These are phyloP conservation scores for Somion occarium DNA, from an alignment of 1,284 basidiomycete genomes.

Conservation along the genomic window DNA sequence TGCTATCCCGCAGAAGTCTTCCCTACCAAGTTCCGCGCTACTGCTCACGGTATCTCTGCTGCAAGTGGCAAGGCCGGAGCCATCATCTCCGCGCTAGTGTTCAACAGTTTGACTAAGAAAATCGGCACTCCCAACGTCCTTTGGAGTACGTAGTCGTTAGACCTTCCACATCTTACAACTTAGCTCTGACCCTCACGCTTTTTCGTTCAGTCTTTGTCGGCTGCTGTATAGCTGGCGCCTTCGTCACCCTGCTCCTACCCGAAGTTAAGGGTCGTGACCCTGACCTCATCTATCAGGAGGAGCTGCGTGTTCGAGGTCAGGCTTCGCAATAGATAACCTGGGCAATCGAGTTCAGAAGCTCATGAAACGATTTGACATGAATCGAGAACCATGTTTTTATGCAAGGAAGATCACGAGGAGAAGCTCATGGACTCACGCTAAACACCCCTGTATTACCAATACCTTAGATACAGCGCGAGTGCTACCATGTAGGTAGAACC, in stretches of 20 bases:
- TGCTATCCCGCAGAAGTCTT: conserved; percentile 61
- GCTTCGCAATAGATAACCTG: too few species aligned
- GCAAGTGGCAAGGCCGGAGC: conserved; percentile 78
- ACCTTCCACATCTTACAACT: too few species aligned
- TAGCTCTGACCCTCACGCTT: conserved; percentile 21
- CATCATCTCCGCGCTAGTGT: conserved; percentile 75
- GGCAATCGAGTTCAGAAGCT: too few species aligned
- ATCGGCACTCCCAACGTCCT: conserved; percentile 60
- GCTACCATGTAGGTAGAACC: too few species aligned
- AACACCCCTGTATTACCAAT: too few species aligned
- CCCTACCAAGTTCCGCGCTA: conserved; percentile 79
- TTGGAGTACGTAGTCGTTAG: conserved; percentile 68
- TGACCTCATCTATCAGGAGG: conserved; percentile 56
- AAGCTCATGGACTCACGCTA: too few species aligned
- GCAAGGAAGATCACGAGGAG: too few species aligned
- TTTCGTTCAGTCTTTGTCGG: conserved; percentile 53
- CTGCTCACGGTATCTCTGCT: conserved; percentile 79
- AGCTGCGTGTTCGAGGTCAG: conserved; percentile 23
- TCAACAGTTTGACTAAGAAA: conserved; percentile 62
- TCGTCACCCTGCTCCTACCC: conserved; percentile 69
- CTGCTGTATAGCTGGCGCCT: conserved; percentile 54
- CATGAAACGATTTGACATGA: too few species aligned
- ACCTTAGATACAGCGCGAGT: too few species aligned
- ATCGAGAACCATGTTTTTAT: too few species aligned
- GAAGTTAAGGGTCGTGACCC: conserved; percentile 76